Evolutionary conservation across 345 rosid species (phyloP), one percentile per base, ranked within the genome.

Genomic region (Anastatica hierochuntica): DNA sequence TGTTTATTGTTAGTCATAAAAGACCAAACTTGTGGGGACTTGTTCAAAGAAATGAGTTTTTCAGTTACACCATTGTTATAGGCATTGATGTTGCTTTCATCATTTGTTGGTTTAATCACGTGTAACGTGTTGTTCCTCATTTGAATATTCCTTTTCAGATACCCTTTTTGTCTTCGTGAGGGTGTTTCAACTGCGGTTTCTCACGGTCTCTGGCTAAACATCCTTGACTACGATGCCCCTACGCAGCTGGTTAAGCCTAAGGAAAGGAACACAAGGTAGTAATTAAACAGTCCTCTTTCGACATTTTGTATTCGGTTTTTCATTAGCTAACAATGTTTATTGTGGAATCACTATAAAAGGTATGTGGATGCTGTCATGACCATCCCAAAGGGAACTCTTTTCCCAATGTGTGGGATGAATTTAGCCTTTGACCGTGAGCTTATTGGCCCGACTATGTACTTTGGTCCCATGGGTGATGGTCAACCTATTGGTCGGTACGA

Each of bases 341-440:
- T n/a, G 4, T 40, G 50, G 26, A 21, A 8, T 62, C 1, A 44
- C 29, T 53, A 4, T 38, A 15, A n/a, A n/a, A 85, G 95, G 84
- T 83, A 69, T 42, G 98, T 90, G 60, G 95, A 90, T 70, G 86
- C 88, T 42, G 92, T 90, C 33, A 38, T 84, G 83, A 82, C 96
- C 40, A 87, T 90, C 56, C 96, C 98, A n/a, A 82, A 90, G 79
- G 96, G 98, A 30, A 82, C 92, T 26, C 77, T 90, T 43, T 90
- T 90, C 84, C 98, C 96, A 0, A 90, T 87, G 98, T 87, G 98
- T 55, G 96, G 98, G 6, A 90, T 90, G 98, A 90, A 90, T 59
- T 72, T 90, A 75, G 81, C 80, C 2, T 90, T 90, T 12, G 79
- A 87, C 72, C 96, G 98, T 47, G 83, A 84, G 18, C 74, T 90